Evolutionary conservation across 2,329 filamentous ascomycete genomes (phyloP).

Genomic region (Paecilomyces sp.): DNA sequence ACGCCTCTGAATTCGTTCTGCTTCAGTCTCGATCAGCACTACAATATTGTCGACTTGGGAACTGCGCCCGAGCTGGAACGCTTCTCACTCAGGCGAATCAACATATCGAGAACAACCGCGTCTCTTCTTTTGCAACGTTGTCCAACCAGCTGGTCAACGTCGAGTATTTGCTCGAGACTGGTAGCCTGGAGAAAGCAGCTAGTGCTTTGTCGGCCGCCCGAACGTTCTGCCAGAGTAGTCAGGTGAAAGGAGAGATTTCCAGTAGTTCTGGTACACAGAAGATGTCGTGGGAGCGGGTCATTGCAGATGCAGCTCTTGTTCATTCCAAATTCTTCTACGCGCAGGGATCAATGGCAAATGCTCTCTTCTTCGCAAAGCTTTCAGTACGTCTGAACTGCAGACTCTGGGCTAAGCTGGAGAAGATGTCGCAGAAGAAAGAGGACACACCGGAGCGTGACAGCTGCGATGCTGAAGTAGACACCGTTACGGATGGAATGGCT

Average conservation of each 20-base stretch:
- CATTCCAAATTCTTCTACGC: slow-evolving; percentile 61
- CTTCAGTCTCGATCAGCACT: slow-evolving; percentile 42
- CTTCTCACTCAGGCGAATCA: slow-evolving; percentile 54
- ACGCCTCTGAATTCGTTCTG: slow-evolving; percentile 33
- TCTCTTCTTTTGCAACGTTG: slow-evolving; percentile 41
- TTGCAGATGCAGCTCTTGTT: slow-evolving; percentile 56
- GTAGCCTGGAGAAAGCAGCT: slow-evolving; percentile 55
- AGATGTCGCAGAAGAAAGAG: slow-evolving; percentile 28
- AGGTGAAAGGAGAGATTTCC: slow-evolving; percentile 20
- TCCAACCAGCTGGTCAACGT: slow-evolving; percentile 64
- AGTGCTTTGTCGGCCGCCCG: slow-evolving; percentile 24
- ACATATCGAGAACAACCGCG: slow-evolving; percentile 33
- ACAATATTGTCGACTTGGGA: slow-evolving; percentile 54
- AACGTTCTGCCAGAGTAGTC: slow-evolving; percentile 23
- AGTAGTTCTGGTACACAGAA: slow-evolving; percentile 32
- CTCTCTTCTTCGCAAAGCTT: slow-evolving; percentile 42
- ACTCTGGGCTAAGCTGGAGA: slow-evolving; percentile 46
- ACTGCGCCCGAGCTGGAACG: slow-evolving; percentile 51
- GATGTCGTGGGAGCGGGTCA: slow-evolving; percentile 44
- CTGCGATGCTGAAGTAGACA: slow-evolving; percentile 24
- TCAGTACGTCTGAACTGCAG: slow-evolving; percentile 44
- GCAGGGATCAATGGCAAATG: slow-evolving; percentile 38
- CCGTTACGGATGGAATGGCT: slow-evolving; percentile 30
- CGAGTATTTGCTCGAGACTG: slow-evolving; percentile 65
- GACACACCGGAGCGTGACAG: slow-evolving; percentile 16